Conservation (phyloP, 306 rosid genomes). For the Mimosa pudica region DNA sequence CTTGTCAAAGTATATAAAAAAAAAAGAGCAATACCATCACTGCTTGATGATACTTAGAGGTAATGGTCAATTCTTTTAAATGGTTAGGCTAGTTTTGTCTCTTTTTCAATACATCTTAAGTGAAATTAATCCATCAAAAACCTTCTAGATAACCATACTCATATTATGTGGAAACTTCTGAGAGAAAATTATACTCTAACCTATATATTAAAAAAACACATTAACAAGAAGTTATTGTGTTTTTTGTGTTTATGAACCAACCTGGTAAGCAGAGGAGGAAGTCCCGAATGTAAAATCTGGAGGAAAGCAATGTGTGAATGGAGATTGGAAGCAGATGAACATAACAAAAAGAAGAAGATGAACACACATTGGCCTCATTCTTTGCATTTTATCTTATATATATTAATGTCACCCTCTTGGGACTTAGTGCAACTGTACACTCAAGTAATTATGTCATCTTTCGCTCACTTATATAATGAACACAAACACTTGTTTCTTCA, state of each 20-base stretch:
- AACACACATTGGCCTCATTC: background rate
- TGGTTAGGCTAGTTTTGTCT: no score
- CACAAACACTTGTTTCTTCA: background rate
- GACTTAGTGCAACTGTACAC: background rate
- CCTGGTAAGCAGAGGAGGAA: slow-evolving; percentile 56
- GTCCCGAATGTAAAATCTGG: slow-evolving; percentile 45
- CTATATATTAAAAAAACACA: no score
- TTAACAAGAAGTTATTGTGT: background rate
- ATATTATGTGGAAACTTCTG: no score
- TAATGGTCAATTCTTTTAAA: no score
- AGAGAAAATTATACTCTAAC: background rate
- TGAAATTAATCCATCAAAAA: no score
- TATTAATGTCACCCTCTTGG: background rate
- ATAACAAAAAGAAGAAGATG: background rate
- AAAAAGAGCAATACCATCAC: no score
- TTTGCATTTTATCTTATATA: background rate
- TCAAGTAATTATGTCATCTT: background rate
- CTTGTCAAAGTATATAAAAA: no score
- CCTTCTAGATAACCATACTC: no score
- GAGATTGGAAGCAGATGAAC: background rate
- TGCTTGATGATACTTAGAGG: no score
- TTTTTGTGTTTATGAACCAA: background rate
- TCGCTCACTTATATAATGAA: background rate
- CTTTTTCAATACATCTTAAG: no score
- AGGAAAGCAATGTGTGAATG: slow-evolving; percentile 30